Conservation (phyloP, 169 alveolate genomes). For the Cryptosporidium xiaoi region DNA sequence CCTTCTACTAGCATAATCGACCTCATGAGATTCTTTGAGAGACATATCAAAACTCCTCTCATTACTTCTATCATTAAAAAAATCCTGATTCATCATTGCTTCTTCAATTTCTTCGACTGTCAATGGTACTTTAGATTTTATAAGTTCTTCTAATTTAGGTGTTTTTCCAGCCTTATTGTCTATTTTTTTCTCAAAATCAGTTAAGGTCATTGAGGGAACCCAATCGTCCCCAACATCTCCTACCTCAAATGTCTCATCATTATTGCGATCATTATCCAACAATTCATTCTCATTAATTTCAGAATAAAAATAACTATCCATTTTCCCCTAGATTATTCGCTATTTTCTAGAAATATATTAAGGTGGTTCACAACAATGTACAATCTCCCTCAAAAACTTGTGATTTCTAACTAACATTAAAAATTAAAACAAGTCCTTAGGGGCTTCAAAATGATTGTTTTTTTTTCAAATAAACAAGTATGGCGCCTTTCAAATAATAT, state of each 20-base stretch:
- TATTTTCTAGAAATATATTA: too few species aligned
- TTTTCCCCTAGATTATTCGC: background rate
- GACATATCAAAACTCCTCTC: background rate
- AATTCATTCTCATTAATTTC: conserved; percentile 49
- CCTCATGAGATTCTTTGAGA: background rate
- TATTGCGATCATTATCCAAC: conserved; percentile 67
- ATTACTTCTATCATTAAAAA: background rate
- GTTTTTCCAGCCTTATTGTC: background rate
- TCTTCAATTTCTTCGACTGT: conserved; percentile 62
- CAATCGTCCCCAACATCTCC: conserved; percentile 69
- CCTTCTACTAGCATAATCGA: background rate
- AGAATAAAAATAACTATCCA: conserved; percentile 48
- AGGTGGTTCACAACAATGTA: too few species aligned
- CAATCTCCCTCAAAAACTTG: background rate
- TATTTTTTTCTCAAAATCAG: conserved; percentile 24
- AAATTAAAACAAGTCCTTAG: background rate
- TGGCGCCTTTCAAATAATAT: background rate
- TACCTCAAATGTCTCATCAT: conserved; percentile 69
- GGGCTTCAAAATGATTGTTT: background rate
- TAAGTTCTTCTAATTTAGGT: conserved; percentile 4
- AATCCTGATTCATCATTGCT: conserved; percentile 61
- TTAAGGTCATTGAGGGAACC: conserved; percentile 69
- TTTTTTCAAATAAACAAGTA: background rate
- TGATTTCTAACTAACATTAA: background rate
- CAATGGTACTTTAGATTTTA: conserved; percentile 34